Evolutionary conservation across 768 basidiomycete species (phyloP), one percentile per base, ranked within the genome.

Genomic region (Lactifluus pinguis): DNA sequence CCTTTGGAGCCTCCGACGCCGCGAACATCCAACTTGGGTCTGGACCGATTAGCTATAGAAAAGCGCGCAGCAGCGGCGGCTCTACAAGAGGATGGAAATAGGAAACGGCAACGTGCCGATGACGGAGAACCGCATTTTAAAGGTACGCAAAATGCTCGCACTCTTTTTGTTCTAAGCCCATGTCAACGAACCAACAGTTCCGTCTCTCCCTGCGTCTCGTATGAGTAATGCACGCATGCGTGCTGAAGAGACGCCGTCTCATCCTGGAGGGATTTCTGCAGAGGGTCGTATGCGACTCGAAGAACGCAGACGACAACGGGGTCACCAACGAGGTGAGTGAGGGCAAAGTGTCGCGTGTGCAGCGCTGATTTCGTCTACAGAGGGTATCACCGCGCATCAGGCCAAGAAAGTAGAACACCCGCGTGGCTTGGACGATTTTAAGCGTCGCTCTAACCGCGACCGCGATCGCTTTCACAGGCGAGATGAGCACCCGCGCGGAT

Each of bases 241-340:
- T 61, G 89, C 85, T 0, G 87, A 88, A 66, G 95, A 97, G 66
- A 98, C 95, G 0, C 95, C 95, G 0, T 95, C 95, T 19, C 90
- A 95, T 69, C 86, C 91, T 3, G 89, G 91, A 41, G 95, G 95
- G 15, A 75, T 99, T 19, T 89, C 92, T 1, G 88, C 91, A 30
- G 75, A 76, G 1, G 92, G 86, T 14, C 77, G 86, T 19, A 77
- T 79, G 64, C 75, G 81, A 60, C 73, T 98, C 32, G 92, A 94
- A 59, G 94, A 95, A 64, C 74, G 92, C 67, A 79, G 89, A 60
- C 79, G 78, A 62, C 82, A 79, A 60, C 76, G 82, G 60, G 89
- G 93, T 34, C 84, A 80, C 68, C 85, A 86, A 68, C 75, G 79
- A 74, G 88, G 89, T 85, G 56, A 47, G 68, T 17, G 41, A 25